These are phyloP conservation scores for Malus asiatica DNA, from an alignment of 306 rosid species.

Conservation along the genomic window DNA sequence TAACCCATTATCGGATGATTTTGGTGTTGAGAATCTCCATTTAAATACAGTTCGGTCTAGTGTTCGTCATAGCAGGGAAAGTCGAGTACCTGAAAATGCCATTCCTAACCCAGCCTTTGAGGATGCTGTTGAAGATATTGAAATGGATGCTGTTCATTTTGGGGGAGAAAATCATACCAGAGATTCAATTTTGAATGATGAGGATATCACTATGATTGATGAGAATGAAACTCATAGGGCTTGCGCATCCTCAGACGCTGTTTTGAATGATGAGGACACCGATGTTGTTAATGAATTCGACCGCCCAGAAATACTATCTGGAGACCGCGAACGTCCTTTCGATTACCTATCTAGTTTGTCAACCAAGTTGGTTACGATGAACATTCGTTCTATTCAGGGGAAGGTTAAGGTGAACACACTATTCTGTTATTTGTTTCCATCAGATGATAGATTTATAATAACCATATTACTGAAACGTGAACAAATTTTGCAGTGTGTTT, in stretches of 20 bases:
- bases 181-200: conserved; percentile 22
- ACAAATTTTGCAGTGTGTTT: conserved; percentile 58
- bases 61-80: conserved; percentile 8
- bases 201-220: conserved; percentile 11
- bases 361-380: conserved; percentile 60
- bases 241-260: conserved; percentile 19
- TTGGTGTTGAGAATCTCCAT: conserved; percentile 28
- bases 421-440: conserved; percentile 14
- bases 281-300: conserved; percentile 30
- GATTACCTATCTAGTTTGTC: conserved; percentile 82
- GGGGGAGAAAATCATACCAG: conserved; percentile 25
- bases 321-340: conserved; percentile 60
- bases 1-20: conserved; percentile 23
- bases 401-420: conserved; percentile 56
- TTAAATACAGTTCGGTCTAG: conserved; percentile 6
- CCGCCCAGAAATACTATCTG: conserved; percentile 37
- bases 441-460: background rate
- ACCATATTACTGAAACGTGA: conserved; percentile 12
- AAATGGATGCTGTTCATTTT: conserved; percentile 17
- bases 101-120: conserved; percentile 25
- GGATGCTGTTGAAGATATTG: conserved; percentile 24
- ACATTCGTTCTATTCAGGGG: conserved; percentile 46
- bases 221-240: conserved; percentile 6
- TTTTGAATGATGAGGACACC: conserved; percentile 26
- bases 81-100: conserved; percentile 17